phyloP scores from a whole-genome alignment of 345 rosid genomes.

The Populus alba region DNA sequence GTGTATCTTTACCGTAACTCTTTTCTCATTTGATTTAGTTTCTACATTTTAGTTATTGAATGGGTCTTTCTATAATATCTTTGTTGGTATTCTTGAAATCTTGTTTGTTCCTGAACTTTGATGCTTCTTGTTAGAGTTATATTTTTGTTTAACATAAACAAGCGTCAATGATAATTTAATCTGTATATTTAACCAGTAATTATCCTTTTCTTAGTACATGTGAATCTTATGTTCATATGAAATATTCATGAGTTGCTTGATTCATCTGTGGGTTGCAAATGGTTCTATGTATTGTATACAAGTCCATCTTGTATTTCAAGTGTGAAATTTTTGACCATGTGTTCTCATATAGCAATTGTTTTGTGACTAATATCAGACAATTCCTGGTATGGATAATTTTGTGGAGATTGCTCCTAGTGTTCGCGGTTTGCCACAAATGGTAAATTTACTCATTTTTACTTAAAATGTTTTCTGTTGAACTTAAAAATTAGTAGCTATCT shows the following conservation, averaged over 20 bases:
- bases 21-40: neutral
- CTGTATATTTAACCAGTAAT: neutral
- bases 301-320: neutral
- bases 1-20: neutral
- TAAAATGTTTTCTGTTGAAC: neutral
- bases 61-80: neutral
- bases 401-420: slow-evolving; percentile 52
- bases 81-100: neutral
- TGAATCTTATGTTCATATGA: neutral
- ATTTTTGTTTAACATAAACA: neutral
- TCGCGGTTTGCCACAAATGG: slow-evolving; percentile 97
- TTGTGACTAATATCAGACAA: slow-evolving; percentile 50
- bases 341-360: neutral
- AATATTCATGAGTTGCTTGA: neutral
- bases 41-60: neutral
- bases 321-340: neutral
- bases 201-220: neutral
- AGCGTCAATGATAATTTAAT: neutral
- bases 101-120: neutral
- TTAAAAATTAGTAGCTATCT: neutral
- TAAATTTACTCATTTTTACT: slow-evolving; percentile 25
- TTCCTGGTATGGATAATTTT: slow-evolving; percentile 79
- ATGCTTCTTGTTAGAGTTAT: neutral
- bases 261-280: neutral
- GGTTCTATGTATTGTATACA: neutral